phyloP scores from a whole-genome alignment of 1,284 basidiomycete species.

The Naganishia sp. region DNA sequence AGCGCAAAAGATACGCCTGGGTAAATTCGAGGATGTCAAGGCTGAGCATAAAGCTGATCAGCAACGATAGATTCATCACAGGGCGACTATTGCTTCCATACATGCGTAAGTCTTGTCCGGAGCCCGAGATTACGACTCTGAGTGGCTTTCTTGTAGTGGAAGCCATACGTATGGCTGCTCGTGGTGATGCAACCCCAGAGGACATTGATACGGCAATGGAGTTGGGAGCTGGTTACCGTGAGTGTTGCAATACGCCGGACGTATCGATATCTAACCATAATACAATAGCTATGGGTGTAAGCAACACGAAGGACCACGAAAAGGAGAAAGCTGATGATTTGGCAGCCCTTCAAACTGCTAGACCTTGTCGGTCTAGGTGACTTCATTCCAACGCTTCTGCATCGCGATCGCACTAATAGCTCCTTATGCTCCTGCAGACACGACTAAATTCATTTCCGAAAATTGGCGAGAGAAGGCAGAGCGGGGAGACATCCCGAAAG shows the following conservation, averaged over 20 bases:
- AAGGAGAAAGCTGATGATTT: conserved; percentile 19
- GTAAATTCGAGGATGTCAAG: conserved; percentile 33
- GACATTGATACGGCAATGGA: conserved; percentile 65
- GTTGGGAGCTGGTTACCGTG: conserved; percentile 60
- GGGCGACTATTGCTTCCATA: conserved; percentile 60
- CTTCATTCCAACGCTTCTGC: background rate
- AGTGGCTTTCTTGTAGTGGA: conserved; percentile 53
- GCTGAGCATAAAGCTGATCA: background rate
- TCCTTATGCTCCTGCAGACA: conserved; percentile 39
- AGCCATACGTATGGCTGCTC: conserved; percentile 61
- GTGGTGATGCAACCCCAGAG: conserved; percentile 61
- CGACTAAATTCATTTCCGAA: conserved; percentile 56
- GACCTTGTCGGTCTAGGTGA: conserved; percentile 58
- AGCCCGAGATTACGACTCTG: background rate
- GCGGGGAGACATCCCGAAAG: conserved; percentile 53
- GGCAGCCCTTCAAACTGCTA: conserved; percentile 60
- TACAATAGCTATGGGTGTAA: conserved; percentile 51
- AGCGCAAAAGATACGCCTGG: conserved; percentile 61
- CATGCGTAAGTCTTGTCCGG: conserved; percentile 49
- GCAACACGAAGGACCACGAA: conserved; percentile 25
- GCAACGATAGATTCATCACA: conserved; percentile 55
- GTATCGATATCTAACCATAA: background rate
- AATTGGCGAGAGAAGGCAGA: conserved; percentile 60
- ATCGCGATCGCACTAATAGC: background rate
- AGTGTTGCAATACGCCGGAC: conserved; percentile 35